phyloP scores from a whole-genome alignment of 768 basidiomycete genomes.

The Boletus reticuloceps region DNA sequence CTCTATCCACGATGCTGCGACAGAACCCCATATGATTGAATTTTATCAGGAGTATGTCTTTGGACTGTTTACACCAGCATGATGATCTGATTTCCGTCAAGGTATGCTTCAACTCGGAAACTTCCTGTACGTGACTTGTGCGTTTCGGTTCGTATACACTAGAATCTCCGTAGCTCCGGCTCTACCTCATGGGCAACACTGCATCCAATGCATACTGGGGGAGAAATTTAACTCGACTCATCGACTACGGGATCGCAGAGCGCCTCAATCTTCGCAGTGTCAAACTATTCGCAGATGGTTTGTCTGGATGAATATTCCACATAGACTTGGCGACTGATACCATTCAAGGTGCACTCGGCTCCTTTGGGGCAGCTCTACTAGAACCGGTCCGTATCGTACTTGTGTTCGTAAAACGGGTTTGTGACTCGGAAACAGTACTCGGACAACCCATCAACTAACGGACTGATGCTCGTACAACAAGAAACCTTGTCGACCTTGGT shows the following conservation, averaged over 20 bases:
- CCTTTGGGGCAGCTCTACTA: slow-evolving; percentile 87
- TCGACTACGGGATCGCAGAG: slow-evolving; percentile 53
- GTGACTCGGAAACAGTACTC: slow-evolving; percentile 45
- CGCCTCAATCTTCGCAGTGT: slow-evolving; percentile 61
- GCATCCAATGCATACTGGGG: slow-evolving; percentile 66
- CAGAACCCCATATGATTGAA: slow-evolving; percentile 46
- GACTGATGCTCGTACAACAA: slow-evolving; percentile 63
- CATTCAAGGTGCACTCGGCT: slow-evolving; percentile 75
- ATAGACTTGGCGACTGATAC: slow-evolving; percentile 2
- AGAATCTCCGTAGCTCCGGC: slow-evolving; percentile 42
- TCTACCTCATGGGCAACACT: slow-evolving; percentile 60
- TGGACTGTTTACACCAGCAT: background rate
- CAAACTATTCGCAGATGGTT: slow-evolving; percentile 79
- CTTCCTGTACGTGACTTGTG: slow-evolving; percentile 55
- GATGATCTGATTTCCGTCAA: slow-evolving; percentile 31
- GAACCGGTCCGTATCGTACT: slow-evolving; percentile 43
- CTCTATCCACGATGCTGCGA: slow-evolving; percentile 80
- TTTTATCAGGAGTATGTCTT: slow-evolving; percentile 62
- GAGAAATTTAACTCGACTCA: slow-evolving; percentile 51
- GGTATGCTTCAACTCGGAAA: slow-evolving; percentile 63
- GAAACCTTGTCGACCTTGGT: slow-evolving; percentile 54
- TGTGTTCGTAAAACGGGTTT: background rate
- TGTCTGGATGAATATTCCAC: background rate
- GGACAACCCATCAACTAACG: slow-evolving; percentile 68
- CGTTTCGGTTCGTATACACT: background rate